Percentiles rank a stretch among this genome's conserved stretches.
Evolutionary conservation across 2,329 filamentous ascomycete genomes (phyloP).

Genomic region (Arthrobotrys iridis): DNA sequence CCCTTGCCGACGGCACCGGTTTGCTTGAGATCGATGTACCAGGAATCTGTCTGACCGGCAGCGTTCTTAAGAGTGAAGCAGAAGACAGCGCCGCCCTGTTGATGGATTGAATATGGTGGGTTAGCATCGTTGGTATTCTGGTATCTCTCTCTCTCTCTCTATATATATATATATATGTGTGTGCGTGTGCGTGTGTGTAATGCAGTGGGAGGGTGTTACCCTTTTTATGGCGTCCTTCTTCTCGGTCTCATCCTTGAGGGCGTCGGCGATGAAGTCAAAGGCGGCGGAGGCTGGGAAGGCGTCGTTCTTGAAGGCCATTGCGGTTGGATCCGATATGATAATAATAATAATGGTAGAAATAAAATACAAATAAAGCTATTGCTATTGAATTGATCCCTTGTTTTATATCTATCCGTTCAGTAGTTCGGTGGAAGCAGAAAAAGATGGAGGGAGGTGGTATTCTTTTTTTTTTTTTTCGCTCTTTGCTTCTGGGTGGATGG

Average conservation of each 20-base stretch:
- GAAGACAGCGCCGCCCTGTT: constrained; percentile 81
- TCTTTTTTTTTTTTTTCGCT: no score
- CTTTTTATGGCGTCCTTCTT: constrained; percentile 84
- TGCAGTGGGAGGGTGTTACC: constrained; percentile 1
- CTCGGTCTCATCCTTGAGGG: constrained; percentile 77
- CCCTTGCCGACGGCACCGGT: constrained; percentile 84
- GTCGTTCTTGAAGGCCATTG: constrained; percentile 59
- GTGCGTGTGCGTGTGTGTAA: background rate
- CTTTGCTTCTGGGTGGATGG: no score
- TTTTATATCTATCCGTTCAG: no score
- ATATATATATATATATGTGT: background rate
- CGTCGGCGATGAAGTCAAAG: constrained; percentile 85
- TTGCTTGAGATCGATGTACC: constrained; percentile 96
- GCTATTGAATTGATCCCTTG: background rate
- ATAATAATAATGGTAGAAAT: background rate
- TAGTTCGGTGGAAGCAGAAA: no score
- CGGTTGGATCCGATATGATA: no score
- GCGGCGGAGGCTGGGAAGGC: constrained; percentile 89
- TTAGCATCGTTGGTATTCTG: no score
- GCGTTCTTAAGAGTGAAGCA: constrained; percentile 92
- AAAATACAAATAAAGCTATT: background rate
- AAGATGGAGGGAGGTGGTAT: no score
- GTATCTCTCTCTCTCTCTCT: background rate
- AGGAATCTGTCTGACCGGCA: constrained; percentile 80
- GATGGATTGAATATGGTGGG: no score